Evolutionary conservation across 306 rosid genomes (phyloP), one percentile per base, ranked within the genome.

Genomic region (Canavalia gladiata): DNA sequence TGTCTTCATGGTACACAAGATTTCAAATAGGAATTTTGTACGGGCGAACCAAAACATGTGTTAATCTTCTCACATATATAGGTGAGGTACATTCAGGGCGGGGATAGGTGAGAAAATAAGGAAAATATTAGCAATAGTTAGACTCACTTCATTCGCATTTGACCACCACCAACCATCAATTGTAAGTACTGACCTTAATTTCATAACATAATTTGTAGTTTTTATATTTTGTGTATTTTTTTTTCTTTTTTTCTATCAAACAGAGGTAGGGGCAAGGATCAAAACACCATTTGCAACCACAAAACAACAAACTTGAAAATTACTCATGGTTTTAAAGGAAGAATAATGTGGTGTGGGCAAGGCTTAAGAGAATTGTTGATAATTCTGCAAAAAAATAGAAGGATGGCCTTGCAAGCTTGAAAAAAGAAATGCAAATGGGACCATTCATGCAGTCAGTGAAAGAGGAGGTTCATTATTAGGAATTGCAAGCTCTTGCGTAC

Each of bases 341-440:
- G 25, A 18, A 18, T 18, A 18, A 18, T 18, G 25, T 18, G 25
- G 25, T 18, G 25, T 18, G 25, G 25, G 25, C 25, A 18, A 18
- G 25, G 25, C 25, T 18, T 18, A 18, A 18, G 25, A 18, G 25
- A 18, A 18, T 18, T 18, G 0, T 18, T 18, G 25, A 18, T 18
- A 18, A 18, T 18, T 18, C 25, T 18, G 25, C 25, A 18, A 18
- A 18, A 18, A 18, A 18, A 18, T 0, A 18, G 25, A 18, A 18
- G 25, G 25, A 18, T 18, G 25, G 25, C 25, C 25, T 18, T 18
- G 25, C 25, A 18, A 18, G 25, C 25, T 18, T 18, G 25, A 18
- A 18, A 18, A 18, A 2, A 95, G 95, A 83, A 95, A 95, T 74
- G 97, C 85, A 75, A 92, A 93, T 6, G 99, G 97, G 42, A 90